These are phyloP conservation scores for Avena sativa DNA, from an alignment of 176 grass and related monocot species.

Conservation along the genomic window DNA sequence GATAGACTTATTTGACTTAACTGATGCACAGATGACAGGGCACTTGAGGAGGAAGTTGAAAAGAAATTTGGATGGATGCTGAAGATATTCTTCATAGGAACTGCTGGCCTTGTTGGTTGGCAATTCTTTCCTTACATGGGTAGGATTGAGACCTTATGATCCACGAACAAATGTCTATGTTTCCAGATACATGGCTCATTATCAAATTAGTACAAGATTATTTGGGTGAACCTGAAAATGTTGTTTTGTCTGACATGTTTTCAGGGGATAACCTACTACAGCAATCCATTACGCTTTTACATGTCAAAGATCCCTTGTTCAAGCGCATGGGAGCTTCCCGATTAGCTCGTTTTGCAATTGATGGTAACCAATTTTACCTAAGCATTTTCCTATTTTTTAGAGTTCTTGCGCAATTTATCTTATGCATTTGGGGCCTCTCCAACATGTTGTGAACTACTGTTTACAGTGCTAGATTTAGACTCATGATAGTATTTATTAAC, in stretches of 20 bases:
- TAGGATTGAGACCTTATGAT: conserved; percentile 34
- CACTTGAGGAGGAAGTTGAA: conserved; percentile 90
- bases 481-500: neutral
- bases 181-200: conserved; percentile 15
- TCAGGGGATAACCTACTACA: conserved; percentile 86
- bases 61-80: conserved; percentile 92
- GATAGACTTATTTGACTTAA: conserved; percentile 33
- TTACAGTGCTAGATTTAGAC: conserved; percentile 5
- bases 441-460: conserved; percentile 6
- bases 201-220: neutral
- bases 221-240: conserved; percentile 34
- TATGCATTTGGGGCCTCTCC: conserved; percentile 23
- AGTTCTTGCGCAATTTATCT: conserved; percentile 2
- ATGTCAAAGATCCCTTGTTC: conserved; percentile 92
- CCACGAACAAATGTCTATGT: neutral
- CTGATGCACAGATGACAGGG: conserved; percentile 63
- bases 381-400: neutral
- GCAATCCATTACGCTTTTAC: conserved; percentile 90
- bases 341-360: conserved; percentile 80
- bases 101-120: conserved; percentile 78
- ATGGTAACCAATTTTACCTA: conserved; percentile 63
- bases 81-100: conserved; percentile 82
- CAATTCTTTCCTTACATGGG: conserved; percentile 99
- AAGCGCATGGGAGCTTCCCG: conserved; percentile 90
- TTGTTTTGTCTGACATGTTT: conserved; percentile 50